A percentile compares a stretch with the other conserved stretches of the same genome.
These are phyloP conservation scores for Mesembryanthemum crystallinum DNA, from an alignment of 148 eudicot genomes.

Conservation along the genomic window DNA sequence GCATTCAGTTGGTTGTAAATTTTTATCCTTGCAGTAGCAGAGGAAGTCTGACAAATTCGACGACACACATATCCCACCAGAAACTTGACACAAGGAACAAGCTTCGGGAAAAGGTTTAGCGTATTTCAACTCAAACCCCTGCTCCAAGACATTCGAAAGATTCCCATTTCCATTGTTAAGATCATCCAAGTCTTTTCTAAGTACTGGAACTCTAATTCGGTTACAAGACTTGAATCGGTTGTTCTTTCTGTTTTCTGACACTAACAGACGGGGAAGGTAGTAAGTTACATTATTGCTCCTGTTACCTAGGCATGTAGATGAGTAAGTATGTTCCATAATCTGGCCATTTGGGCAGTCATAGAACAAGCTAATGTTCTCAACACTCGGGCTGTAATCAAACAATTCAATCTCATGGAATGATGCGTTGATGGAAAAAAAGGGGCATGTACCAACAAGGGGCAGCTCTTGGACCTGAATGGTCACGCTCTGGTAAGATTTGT, in stretches of 20 bases:
- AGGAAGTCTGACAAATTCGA: background rate
- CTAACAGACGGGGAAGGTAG: background rate
- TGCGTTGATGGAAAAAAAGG: background rate
- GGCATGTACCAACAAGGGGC: background rate
- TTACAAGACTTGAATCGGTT: background rate
- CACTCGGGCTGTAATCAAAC: background rate
- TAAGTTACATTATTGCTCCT: background rate
- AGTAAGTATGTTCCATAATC: background rate
- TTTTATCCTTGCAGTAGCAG: background rate
- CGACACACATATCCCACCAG: background rate
- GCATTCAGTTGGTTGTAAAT: background rate
- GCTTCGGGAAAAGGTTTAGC: background rate
- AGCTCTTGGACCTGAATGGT: conserved; percentile 11
- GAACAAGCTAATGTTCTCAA: background rate
- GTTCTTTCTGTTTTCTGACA: background rate
- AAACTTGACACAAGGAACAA: background rate
- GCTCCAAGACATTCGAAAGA: background rate
- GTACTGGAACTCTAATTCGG: background rate
- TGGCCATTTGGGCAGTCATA: background rate
- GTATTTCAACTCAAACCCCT: background rate
- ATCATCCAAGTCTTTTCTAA: background rate
- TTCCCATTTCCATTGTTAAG: background rate
- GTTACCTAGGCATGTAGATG: background rate
- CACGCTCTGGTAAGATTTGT: background rate
- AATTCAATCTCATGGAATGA: background rate